A percentile compares a stretch with the other conserved stretches of the same genome.
Evolutionary conservation across 371 early-diverging fungal species (phyloP).

Genomic region (Mortierella sp.): DNA sequence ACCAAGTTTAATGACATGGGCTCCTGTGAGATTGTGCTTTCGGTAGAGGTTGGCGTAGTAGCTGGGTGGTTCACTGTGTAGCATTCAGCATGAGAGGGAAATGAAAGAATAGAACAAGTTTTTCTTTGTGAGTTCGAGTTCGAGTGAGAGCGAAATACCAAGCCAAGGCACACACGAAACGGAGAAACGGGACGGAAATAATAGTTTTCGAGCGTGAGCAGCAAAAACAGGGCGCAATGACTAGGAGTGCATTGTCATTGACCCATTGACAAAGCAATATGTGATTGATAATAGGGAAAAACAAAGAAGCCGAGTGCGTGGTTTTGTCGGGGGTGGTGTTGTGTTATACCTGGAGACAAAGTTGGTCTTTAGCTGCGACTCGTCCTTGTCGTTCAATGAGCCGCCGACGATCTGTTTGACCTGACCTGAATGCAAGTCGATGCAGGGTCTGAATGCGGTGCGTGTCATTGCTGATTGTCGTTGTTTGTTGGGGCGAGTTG

Average conservation of each 20-base stretch:
- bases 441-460: constrained; percentile 93
- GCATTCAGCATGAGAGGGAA: neutral
- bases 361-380: constrained; percentile 85
- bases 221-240: neutral
- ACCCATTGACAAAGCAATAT: neutral
- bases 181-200: constrained; percentile 7
- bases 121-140: neutral
- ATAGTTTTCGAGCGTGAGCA: constrained; percentile 4
- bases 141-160: neutral
- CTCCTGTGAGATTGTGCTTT: constrained; percentile 79
- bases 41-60: constrained; percentile 89
- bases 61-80: constrained; percentile 75
- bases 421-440: constrained; percentile 95
- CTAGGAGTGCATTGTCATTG: neutral
- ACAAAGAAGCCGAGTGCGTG: neutral
- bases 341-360: constrained; percentile 84
- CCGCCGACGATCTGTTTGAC: constrained; percentile 99
- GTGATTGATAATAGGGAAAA: constrained; percentile 4
- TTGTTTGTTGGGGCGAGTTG: neutral
- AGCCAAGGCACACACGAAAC: neutral
- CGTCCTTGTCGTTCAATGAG: constrained; percentile 79
- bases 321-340: neutral
- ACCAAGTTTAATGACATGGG: constrained; percentile 96
- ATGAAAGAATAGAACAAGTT: constrained; percentile 15
- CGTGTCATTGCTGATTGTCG: constrained; percentile 24